These are phyloP conservation scores for Phialophora verrucosa DNA, from an alignment of 2,329 filamentous ascomycete genomes.

Conservation along the genomic window DNA sequence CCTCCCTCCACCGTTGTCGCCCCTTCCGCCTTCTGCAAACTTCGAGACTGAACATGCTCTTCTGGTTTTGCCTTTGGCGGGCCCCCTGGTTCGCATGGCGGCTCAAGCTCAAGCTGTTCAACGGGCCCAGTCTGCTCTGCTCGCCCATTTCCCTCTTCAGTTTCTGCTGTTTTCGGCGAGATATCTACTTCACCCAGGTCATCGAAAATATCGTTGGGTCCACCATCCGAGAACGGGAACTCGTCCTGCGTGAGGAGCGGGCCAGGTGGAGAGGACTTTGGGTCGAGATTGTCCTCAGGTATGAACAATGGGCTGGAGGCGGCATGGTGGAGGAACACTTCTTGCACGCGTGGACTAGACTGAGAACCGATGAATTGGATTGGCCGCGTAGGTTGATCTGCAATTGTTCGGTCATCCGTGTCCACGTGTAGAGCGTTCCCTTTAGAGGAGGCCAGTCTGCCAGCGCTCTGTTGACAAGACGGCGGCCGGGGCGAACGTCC, in stretches of 20 bases:
- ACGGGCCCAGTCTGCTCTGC: neutral
- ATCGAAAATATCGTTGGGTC: neutral
- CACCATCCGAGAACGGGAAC: conserved; percentile 15
- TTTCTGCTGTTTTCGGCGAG: neutral
- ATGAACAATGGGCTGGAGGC: conserved; percentile 31
- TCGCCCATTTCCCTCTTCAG: neutral
- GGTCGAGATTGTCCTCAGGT: conserved; percentile 20
- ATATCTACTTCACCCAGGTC: neutral
- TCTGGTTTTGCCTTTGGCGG: neutral
- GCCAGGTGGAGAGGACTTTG: conserved; percentile 15
- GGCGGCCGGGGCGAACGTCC: neutral
- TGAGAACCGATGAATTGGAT: neutral
- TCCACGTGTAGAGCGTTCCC: neutral
- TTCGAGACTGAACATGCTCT: neutral
- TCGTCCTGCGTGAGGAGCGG: conserved; percentile 25
- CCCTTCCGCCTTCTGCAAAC: neutral
- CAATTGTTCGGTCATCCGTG: neutral
- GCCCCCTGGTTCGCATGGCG: neutral
- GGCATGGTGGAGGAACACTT: neutral
- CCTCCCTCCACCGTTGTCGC: neutral
- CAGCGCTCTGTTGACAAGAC: neutral
- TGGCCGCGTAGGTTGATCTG: neutral
- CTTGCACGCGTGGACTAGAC: neutral
- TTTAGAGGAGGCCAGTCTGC: neutral
- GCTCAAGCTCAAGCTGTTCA: neutral